Evolutionary conservation across 2,329 filamentous ascomycete species (phyloP), one percentile per base, ranked within the genome.

Genomic region (Xylariaceae sp.): DNA sequence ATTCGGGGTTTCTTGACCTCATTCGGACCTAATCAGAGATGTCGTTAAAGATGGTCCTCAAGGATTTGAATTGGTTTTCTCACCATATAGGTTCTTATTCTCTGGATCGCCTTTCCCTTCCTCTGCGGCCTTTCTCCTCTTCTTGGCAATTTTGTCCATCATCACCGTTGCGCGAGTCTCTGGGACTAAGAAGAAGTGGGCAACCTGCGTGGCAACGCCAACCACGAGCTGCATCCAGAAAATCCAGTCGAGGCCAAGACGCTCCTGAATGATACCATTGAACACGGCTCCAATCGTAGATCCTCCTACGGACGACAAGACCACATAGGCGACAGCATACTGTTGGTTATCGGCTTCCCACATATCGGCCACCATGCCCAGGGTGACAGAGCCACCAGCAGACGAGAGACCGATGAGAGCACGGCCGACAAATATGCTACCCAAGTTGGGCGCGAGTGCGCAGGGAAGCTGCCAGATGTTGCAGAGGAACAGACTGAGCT

Each of bases 351-450:
- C 73, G 0, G 75, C 65, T 45, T 74, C 64, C 61, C 69, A 81
- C 67, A 82, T 71, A 48, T 82, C 78, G 6, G 78, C 78, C 3
- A 81, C 70, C 63, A 81, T 76, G 4, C 78, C 78, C 3, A 82
- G 60, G 0, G 78, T 81, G 17, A 81, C 78, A 3, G 75, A 76
- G 8, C 78, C 78, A 44, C 79, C 79, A 3, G 77, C 77, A 4
- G 76, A 78, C 1, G 72, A 78, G 2, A 81, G 59, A 47, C 78
- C 78, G 28, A 44, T 38, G 18, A 44, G 42, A 1, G 63, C 62
- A 42, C 72, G 60, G 39, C 57, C 62, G 4, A 66, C 59, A 4
- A 73, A 48, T 16, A 69, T 62, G 3, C 59, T 64, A 3, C 56
- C 69, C 53, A 51, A 67, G 54, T 59, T 71, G 37, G 51, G 61